Evolutionary conservation across 2,329 filamentous ascomycete species (phyloP), one percentile per base, ranked within the genome.

Genomic region (Metarhizium brunneum): DNA sequence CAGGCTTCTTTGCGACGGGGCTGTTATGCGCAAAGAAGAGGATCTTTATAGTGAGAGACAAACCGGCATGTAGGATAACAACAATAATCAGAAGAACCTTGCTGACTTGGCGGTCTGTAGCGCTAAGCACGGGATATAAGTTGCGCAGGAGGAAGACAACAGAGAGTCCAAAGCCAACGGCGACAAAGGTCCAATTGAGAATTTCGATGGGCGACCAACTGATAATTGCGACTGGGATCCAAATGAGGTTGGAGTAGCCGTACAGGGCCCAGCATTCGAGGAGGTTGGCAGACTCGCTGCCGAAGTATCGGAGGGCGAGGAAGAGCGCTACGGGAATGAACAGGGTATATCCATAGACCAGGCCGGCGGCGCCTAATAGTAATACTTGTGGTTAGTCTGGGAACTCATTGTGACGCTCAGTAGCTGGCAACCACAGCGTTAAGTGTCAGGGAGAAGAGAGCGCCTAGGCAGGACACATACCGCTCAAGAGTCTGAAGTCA

Each of bases 221-320:
- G 62, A 96, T 89, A 59, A 95, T 74, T 50, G 94, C 92, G 47
- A 99, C 92, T 2, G 88, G 90, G 64, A 99, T 92, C 94, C 94
- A 99, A 67, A 99, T 90, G 65, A 99, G 77, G 74, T 99, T 99
- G 56, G 88, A 84, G 76, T 99, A 99, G 54, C 94, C 94, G 71
- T 97, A 99, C 40, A 99, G 77, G 57, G 91, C 89, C 85, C 90
- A 92, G 77, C 91, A 96, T 76, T 99, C 94, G 62, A 99, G 82
- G 57, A 99, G 76, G 72, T 96, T 95, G 59, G 92, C 92, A 56
- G 85, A 88, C 69, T 96, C 91, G 71, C 90, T 94, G 56, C 92
- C 92, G 72, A 96, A 97, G 86, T 95, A 99, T 65, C 88, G 90
- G 61, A 99, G 78, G 61, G 89, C 87, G 20, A 86, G 87, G 85